phyloP scores from a whole-genome alignment of 2,329 filamentous ascomycete genomes.

The Aspergillus quadrilineatus region DNA sequence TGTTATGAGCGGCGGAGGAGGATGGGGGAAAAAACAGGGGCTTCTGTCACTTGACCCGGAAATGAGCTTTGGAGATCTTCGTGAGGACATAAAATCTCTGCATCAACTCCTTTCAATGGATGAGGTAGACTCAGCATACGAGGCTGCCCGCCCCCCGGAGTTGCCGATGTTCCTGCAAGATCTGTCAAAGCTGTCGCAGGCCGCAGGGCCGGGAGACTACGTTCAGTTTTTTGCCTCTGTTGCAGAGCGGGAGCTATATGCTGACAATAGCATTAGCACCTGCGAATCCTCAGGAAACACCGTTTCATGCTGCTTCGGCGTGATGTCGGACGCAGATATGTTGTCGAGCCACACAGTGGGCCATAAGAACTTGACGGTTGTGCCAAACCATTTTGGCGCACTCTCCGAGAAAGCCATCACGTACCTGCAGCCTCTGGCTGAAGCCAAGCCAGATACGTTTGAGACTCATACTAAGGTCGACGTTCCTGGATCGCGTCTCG shows the following conservation, averaged over 20 bases:
- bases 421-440: conserved; percentile 27
- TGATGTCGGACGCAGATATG: conserved; percentile 30
- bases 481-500: conserved; percentile 34
- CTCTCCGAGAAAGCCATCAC: conserved; percentile 42
- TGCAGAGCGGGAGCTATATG: conserved; percentile 16
- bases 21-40: conserved; percentile 48
- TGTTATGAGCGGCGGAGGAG: conserved; percentile 45
- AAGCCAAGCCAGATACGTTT: conserved; percentile 3
- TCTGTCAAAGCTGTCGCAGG: conserved; percentile 41
- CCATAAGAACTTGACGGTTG: conserved; percentile 22
- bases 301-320: conserved; percentile 33
- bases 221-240: conserved; percentile 44
- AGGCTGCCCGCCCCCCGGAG: conserved; percentile 18
- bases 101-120: conserved; percentile 26
- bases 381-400: conserved; percentile 39
- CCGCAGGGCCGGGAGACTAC: conserved; percentile 38
- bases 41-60: conserved; percentile 45
- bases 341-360: not conserved
- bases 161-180: conserved; percentile 28
- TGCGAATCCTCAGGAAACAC: conserved; percentile 3
- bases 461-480: conserved; percentile 35
- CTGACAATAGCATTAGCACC: not conserved
- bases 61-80: conserved; percentile 28
- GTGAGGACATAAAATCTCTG: conserved; percentile 20
- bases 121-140: not conserved